These are phyloP conservation scores for Kalmusia sp. DNA, from an alignment of 2,329 filamentous ascomycete species.

Conservation along the genomic window DNA sequence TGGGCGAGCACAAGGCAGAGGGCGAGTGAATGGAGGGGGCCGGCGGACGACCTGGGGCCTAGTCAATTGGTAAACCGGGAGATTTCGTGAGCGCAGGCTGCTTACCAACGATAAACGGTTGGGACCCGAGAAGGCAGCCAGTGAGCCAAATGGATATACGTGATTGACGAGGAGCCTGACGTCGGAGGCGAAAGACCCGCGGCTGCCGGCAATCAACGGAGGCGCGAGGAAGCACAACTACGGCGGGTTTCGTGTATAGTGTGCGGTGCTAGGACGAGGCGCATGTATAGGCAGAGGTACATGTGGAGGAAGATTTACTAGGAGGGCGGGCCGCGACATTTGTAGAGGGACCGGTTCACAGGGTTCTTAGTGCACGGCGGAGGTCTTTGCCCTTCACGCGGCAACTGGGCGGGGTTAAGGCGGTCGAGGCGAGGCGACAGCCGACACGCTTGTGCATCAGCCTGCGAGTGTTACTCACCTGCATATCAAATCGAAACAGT, in stretches of 20 bases:
- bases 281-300: neutral
- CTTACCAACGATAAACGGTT: neutral
- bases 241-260: neutral
- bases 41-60: neutral
- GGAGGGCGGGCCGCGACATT: conserved; percentile 16
- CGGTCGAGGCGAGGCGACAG: conserved; percentile 7
- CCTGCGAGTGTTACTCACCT: conserved; percentile 26
- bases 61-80: neutral
- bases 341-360: conserved; percentile 10
- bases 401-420: conserved; percentile 15
- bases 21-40: neutral
- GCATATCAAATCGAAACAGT: conserved; percentile 25
- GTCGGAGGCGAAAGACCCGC: conserved; percentile 1
- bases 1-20: neutral
- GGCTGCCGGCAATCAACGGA: neutral
- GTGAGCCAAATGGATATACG: conserved; percentile 4
- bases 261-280: neutral
- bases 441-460: conserved; percentile 1
- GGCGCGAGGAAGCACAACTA: neutral
- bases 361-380: conserved; percentile 2
- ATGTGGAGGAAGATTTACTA: neutral
- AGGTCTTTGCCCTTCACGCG: conserved; percentile 17
- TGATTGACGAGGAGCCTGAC: neutral
- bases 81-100: neutral
- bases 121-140: neutral